These are phyloP conservation scores for Jatropha curcas DNA, from an alignment of 345 rosid species.

Conservation along the genomic window DNA sequence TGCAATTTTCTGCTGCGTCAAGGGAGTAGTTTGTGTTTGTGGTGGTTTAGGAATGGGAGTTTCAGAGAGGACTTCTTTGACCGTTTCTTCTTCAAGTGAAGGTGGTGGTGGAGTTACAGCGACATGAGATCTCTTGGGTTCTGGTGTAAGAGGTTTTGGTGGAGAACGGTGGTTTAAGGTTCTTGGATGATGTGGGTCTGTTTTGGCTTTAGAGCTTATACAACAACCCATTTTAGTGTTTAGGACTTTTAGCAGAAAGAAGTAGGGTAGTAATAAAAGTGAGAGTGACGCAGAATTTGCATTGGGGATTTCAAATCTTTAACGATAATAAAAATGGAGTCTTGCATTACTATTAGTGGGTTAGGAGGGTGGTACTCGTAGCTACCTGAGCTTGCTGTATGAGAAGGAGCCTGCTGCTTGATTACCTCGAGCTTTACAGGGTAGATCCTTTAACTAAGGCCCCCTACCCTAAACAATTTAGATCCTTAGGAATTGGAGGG, in stretches of 20 bases:
- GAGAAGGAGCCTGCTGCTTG: background rate
- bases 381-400: too few relatives aligned
- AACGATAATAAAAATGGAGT: background rate
- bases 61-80: constrained; percentile 69
- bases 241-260: background rate
- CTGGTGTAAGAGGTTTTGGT: constrained; percentile 13
- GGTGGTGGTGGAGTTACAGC: constrained; percentile 23
- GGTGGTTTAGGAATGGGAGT: constrained; percentile 31
- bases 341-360: background rate
- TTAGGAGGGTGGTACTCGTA: too few relatives aligned
- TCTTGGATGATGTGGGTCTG: constrained; percentile 15
- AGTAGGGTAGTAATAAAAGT: background rate
- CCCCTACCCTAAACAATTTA: too few relatives aligned
- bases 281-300: background rate
- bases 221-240: constrained; percentile 30
- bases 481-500: too few relatives aligned
- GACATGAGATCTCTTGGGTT: constrained; percentile 5
- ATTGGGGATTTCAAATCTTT: background rate
- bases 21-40: background rate
- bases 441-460: too few relatives aligned
- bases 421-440: too few relatives aligned
- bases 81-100: constrained; percentile 61
- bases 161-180: constrained; percentile 20
- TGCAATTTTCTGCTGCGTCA: background rate
- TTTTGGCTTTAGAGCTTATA: constrained; percentile 37